These are phyloP conservation scores for Linum trigynum DNA, from an alignment of 345 rosid genomes.

Conservation along the genomic window DNA sequence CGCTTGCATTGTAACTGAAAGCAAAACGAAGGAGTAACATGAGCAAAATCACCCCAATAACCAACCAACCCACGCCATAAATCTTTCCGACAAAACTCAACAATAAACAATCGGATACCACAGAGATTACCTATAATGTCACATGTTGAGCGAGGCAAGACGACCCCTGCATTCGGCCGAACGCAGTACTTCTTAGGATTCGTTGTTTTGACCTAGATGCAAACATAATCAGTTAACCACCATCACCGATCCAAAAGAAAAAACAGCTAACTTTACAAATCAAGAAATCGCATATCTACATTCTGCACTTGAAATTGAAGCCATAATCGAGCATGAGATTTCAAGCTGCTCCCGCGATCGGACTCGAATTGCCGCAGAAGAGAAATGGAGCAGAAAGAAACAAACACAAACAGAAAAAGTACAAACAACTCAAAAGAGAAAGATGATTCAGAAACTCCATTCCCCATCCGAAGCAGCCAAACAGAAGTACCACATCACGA, in stretches of 20 bases:
- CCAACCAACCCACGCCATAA: background rate
- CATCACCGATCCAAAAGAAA: slow-evolving; percentile 1
- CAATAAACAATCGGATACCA: background rate
- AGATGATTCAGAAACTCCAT: background rate
- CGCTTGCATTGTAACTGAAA: slow-evolving; percentile 74
- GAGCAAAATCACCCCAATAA: slow-evolving; percentile 10
- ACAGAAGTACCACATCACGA: slow-evolving; percentile 11
- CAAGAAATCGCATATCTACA: slow-evolving; percentile 3
- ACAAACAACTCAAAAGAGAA: background rate
- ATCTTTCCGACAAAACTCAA: background rate
- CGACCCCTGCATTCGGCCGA: slow-evolving; percentile 68
- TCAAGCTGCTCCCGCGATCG: background rate
- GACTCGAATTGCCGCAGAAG: background rate
- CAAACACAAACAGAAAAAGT: background rate
- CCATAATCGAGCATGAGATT: background rate
- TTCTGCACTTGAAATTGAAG: slow-evolving; percentile 6
- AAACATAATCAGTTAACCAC: slow-evolving; percentile 9
- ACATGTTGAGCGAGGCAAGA: slow-evolving; percentile 58
- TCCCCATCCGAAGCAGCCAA: slow-evolving; percentile 11
- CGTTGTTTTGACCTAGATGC: slow-evolving; percentile 66
- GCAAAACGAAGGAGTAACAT: background rate
- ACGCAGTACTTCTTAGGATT: slow-evolving; percentile 80
- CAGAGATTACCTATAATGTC: slow-evolving; percentile 46
- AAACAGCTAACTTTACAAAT: background rate
- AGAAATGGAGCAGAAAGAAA: too few species aligned